A percentile compares a stretch with the other conserved stretches of the same genome.
Conservation (phyloP, 2,329 filamentous ascomycete species). For the Pestalotiopsis fici region DNA sequence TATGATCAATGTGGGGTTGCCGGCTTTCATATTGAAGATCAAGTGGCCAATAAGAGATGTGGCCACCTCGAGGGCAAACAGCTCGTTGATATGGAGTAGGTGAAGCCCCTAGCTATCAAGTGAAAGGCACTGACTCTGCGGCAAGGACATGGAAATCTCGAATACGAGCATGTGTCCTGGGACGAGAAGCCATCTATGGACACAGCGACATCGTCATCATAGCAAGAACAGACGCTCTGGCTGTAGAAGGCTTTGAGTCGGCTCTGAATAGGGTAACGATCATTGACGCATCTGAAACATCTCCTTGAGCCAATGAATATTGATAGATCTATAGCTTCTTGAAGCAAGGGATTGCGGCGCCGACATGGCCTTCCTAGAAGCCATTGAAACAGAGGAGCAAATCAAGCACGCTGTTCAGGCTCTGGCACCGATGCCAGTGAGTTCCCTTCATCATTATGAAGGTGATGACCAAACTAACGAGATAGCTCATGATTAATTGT, state of each 20-base stretch:
- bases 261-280: slow-evolving; percentile 1
- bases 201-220: slow-evolving; percentile 59
- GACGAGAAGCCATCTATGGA: slow-evolving; percentile 32
- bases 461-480: background rate
- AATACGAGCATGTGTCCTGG: slow-evolving; percentile 13
- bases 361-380: slow-evolving; percentile 13
- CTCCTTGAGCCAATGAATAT: background rate
- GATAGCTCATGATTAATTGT: slow-evolving; percentile 10
- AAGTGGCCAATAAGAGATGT: slow-evolving; percentile 37
- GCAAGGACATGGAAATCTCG: slow-evolving; percentile 8
- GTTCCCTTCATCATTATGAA: background rate
- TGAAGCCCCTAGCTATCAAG: background rate
- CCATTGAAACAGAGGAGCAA: slow-evolving; percentile 12
- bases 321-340: background rate
- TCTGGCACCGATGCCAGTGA: slow-evolving; percentile 9
- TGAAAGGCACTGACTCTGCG: background rate
- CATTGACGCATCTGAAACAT: background rate
- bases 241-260: slow-evolving; percentile 6
- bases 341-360: slow-evolving; percentile 9
- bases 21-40: slow-evolving; percentile 34
- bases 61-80: slow-evolving; percentile 38
- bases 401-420: slow-evolving; percentile 8
- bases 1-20: slow-evolving; percentile 31
- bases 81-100: slow-evolving; percentile 29
- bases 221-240: slow-evolving; percentile 49